phyloP scores from a whole-genome alignment of 441 rosid species.

The Manihot esculenta region DNA sequence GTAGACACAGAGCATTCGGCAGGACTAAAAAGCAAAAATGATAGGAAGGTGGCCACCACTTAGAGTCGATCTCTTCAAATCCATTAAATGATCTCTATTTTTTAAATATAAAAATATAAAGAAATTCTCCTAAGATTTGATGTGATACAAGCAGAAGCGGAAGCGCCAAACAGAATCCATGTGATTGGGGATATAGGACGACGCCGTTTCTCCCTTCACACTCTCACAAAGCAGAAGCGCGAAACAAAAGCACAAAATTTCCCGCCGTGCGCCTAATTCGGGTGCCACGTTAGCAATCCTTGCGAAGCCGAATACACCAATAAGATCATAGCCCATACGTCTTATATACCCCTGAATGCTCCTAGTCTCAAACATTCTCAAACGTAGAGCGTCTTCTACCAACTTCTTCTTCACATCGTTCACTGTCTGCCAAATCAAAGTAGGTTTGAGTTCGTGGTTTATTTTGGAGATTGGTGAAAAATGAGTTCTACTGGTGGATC shows the following conservation, averaged over 20 bases:
- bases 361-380: no score
- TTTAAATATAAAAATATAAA: no score
- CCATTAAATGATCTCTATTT: no score
- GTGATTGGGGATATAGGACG: no score
- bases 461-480: neutral
- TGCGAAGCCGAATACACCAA: slow-evolving; percentile 15
- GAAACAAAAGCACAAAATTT: slow-evolving; percentile 19
- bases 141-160: no score
- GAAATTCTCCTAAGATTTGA: no score
- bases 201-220: no score
- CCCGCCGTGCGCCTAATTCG: slow-evolving; percentile 27
- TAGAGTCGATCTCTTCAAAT: neutral
- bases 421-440: neutral
- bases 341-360: slow-evolving; percentile 18
- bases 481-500: slow-evolving; percentile 44
- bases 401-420: rapidly evolving
- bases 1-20: neutral
- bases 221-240: neutral
- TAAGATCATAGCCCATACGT: neutral
- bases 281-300: slow-evolving; percentile 45
- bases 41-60: neutral
- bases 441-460: slow-evolving; percentile 25
- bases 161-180: no score
- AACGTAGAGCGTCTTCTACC: rapidly evolving
- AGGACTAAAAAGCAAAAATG: neutral